Conservation (phyloP, 2,329 filamentous ascomycete species). For the Sporothrix dimorphospora region DNA sequence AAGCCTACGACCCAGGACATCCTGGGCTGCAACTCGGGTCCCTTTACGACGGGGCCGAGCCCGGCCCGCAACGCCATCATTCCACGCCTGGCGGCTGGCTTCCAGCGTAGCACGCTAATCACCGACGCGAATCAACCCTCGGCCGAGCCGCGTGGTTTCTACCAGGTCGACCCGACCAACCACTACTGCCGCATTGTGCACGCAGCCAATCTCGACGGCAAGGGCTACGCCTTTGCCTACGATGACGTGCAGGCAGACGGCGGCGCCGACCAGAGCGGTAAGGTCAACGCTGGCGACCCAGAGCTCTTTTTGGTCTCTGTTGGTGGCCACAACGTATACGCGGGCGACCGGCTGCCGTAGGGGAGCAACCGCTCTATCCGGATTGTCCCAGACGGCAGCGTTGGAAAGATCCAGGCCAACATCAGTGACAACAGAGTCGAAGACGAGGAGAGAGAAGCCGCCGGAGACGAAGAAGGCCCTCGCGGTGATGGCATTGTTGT, state of each 20-base stretch:
- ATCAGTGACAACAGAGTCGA: background rate
- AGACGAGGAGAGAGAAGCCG: background rate
- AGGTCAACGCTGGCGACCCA: constrained; percentile 56
- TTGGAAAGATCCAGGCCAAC: background rate
- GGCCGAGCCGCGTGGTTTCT: constrained; percentile 45
- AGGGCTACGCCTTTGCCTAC: constrained; percentile 64
- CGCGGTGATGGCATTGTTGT: background rate
- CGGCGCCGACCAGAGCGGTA: constrained; percentile 58
- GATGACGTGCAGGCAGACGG: constrained; percentile 60
- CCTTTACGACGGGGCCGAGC: constrained; percentile 54
- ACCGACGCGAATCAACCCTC: constrained; percentile 34
- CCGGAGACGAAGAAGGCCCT: background rate
- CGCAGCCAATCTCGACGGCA: constrained; percentile 54
- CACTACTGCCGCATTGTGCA: constrained; percentile 63
- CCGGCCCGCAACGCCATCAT: constrained; percentile 47
- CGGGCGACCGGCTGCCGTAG: constrained; percentile 33
- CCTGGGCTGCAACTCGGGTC: constrained; percentile 66
- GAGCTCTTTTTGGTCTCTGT: constrained; percentile 54
- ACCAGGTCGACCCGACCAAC: constrained; percentile 52
- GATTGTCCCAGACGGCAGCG: background rate
- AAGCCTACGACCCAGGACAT: constrained; percentile 65
- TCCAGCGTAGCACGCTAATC: constrained; percentile 59
- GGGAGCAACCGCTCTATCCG: background rate
- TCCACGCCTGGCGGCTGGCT: constrained; percentile 54
- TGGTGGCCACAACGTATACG: constrained; percentile 46